phyloP scores from a whole-genome alignment of 225 moss, liverwort and hornwort species.

The Sphagnum tenellum region DNA sequence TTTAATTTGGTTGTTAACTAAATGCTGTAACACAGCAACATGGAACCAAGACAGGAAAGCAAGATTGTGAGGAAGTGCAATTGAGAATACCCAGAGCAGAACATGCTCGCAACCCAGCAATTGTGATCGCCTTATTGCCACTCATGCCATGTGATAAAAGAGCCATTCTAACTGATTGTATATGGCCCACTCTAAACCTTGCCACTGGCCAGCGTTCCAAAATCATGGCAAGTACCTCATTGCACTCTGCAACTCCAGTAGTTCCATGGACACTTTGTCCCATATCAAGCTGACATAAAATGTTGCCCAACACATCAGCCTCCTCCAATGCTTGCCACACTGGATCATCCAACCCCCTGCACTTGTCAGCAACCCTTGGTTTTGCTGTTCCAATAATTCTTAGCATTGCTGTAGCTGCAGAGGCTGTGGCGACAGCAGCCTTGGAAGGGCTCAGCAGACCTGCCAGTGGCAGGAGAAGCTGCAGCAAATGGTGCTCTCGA shows the following conservation, averaged over 20 bases:
- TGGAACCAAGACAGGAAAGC: not conserved
- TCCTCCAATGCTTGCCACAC: constrained; percentile 55
- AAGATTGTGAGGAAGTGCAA: constrained; percentile 4
- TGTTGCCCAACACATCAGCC: constrained; percentile 35
- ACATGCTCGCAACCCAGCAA: constrained; percentile 49
- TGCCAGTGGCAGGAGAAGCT: constrained; percentile 49
- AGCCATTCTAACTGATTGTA: constrained; percentile 29
- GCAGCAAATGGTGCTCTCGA: constrained; percentile 50
- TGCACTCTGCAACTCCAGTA: constrained; percentile 22
- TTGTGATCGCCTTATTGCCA: constrained; percentile 30
- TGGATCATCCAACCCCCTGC: constrained; percentile 26
- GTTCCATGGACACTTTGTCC: constrained; percentile 11
- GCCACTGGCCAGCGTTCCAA: constrained; percentile 61
- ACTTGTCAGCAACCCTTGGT: constrained; percentile 10
- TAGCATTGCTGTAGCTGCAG: constrained; percentile 58
- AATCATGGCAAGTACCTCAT: constrained; percentile 52
- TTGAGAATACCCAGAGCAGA: constrained; percentile 46
- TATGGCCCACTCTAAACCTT: constrained; percentile 44
- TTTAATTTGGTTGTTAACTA: no score
- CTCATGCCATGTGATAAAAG: constrained; percentile 44
- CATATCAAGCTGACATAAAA: constrained; percentile 32
- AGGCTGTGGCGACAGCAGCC: constrained; percentile 24
- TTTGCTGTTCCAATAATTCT: constrained; percentile 45
- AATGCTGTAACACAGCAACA: not conserved
- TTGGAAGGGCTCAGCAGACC: constrained; percentile 43